Conservation (phyloP, 2,329 filamentous ascomycete genomes). For the Colletotrichum sansevieriae region DNA sequence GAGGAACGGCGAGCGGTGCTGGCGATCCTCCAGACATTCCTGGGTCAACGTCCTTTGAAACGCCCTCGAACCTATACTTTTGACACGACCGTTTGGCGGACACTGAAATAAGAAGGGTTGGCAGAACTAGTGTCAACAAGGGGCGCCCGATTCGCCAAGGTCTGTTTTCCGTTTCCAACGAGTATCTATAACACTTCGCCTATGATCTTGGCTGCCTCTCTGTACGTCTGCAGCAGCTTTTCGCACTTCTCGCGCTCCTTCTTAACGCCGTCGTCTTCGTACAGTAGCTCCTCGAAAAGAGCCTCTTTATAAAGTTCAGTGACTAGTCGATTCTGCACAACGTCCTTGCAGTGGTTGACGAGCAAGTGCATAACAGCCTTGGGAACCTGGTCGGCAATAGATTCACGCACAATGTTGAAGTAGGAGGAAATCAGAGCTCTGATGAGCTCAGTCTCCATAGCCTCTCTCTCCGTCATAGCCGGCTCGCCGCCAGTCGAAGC, state of each 20-base stretch:
- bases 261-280: conserved; percentile 98
- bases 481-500: conserved; percentile 75
- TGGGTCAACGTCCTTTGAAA: conserved; percentile 9
- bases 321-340: conserved; percentile 95
- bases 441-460: conserved; percentile 97
- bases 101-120: conserved; percentile 27
- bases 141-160: conserved; percentile 13
- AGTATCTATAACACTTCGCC: conserved; percentile 84
- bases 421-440: conserved; percentile 96
- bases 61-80: conserved; percentile 14
- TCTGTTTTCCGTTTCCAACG: conserved; percentile 34
- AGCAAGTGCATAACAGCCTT: conserved; percentile 99
- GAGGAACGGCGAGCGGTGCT: neutral
- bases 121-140: conserved; percentile 17
- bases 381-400: conserved; percentile 97
- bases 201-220: conserved; percentile 97
- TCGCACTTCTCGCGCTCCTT: conserved; percentile 99
- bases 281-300: conserved; percentile 91
- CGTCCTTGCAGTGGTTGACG: conserved; percentile 98
- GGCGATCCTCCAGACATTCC: conserved; percentile 10
- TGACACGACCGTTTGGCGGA: conserved; percentile 1
- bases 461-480: conserved; percentile 93
- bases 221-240: conserved; percentile 93
- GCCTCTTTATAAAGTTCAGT: conserved; percentile 95
- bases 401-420: conserved; percentile 98